phyloP scores from a whole-genome alignment of 1,284 basidiomycete genomes.

The Apiotrichum domesticum region DNA sequence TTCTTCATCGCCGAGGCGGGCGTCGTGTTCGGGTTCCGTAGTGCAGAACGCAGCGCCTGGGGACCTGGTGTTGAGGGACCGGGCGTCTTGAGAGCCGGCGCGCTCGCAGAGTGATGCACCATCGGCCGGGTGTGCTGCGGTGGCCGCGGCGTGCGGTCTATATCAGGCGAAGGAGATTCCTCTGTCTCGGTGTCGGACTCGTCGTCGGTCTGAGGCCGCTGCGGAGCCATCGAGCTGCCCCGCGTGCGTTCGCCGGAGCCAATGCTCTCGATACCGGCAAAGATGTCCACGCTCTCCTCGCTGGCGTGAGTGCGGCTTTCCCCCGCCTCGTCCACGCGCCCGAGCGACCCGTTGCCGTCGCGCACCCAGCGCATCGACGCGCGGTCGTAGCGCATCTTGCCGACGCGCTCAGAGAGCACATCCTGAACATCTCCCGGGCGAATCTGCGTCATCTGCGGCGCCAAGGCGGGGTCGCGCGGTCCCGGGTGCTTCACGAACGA shows the following conservation, averaged over 20 bases:
- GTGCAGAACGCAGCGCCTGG: conserved; percentile 34
- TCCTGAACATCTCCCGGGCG: conserved; percentile 64
- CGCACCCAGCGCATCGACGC: conserved; percentile 77
- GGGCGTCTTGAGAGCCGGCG: conserved; percentile 27
- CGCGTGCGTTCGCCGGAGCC: conserved; percentile 9
- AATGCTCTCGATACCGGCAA: conserved; percentile 77
- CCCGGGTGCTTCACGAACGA: conserved; percentile 80
- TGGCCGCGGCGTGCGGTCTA: conserved; percentile 5
- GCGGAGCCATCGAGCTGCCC: not conserved
- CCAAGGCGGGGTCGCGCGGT: conserved; percentile 45
- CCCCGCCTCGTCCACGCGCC: conserved; percentile 38
- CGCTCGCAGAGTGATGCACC: conserved; percentile 6
- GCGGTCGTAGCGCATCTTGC: conserved; percentile 79
- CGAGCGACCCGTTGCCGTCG: conserved; percentile 41
- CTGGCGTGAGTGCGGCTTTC: conserved; percentile 43
- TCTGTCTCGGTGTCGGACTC: conserved; percentile 1
- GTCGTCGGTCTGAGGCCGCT: not conserved
- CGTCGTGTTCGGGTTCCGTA: conserved; percentile 35
- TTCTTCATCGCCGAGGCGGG: conserved; percentile 46
- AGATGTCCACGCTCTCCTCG: conserved; percentile 70
- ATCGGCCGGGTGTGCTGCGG: not conserved
- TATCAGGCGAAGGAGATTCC: conserved; percentile 1
- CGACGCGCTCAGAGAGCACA: conserved; percentile 64
- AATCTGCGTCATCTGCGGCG: conserved; percentile 51
- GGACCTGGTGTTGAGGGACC: conserved; percentile 13